Evolutionary conservation across 2,329 filamentous ascomycete species (phyloP).

Genomic region (Pyrenophora teres): DNA sequence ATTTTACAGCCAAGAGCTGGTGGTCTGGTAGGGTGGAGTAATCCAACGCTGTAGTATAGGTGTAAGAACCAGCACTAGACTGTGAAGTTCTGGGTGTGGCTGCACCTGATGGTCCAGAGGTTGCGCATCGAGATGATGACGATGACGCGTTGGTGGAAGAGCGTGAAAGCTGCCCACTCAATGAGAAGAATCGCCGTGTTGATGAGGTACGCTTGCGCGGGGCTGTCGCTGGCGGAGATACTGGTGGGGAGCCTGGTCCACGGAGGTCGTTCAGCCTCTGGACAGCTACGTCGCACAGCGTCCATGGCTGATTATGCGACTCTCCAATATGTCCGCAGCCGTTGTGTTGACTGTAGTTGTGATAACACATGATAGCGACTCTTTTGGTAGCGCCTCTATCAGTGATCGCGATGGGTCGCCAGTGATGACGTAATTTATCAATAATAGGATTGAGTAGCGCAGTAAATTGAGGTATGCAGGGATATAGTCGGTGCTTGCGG

Average conservation of each 20-base stretch:
- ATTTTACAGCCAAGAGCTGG: conserved; percentile 30
- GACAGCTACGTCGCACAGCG: conserved; percentile 34
- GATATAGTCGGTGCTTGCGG: conserved; percentile 1
- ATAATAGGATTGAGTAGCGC: conserved; percentile 4
- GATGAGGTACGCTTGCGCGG: conserved; percentile 28
- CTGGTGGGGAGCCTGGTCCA: conserved; percentile 35
- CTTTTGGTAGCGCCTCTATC: too few species aligned
- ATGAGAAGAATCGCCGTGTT: conserved; percentile 33
- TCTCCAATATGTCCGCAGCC: conserved; percentile 44
- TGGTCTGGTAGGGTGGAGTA: conserved; percentile 34
- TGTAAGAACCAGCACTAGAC: conserved; percentile 18
- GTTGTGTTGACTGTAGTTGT: conserved; percentile 42
- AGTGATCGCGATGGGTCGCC: background rate
- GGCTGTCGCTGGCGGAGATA: conserved; percentile 22
- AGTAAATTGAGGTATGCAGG: conserved; percentile 10
- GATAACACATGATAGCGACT: conserved; percentile 31
- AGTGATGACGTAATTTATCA: conserved; percentile 16
- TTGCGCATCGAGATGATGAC: conserved; percentile 23
- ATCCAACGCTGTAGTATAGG: conserved; percentile 15
- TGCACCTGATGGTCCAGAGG: conserved; percentile 20
- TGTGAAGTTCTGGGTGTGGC: conserved; percentile 18
- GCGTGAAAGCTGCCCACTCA: conserved; percentile 32
- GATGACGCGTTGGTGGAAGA: conserved; percentile 24
- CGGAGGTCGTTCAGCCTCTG: conserved; percentile 29
- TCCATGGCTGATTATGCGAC: conserved; percentile 32